Evolutionary conservation across 1,284 basidiomycete species (phyloP).

Genomic region (Somion occarium): DNA sequence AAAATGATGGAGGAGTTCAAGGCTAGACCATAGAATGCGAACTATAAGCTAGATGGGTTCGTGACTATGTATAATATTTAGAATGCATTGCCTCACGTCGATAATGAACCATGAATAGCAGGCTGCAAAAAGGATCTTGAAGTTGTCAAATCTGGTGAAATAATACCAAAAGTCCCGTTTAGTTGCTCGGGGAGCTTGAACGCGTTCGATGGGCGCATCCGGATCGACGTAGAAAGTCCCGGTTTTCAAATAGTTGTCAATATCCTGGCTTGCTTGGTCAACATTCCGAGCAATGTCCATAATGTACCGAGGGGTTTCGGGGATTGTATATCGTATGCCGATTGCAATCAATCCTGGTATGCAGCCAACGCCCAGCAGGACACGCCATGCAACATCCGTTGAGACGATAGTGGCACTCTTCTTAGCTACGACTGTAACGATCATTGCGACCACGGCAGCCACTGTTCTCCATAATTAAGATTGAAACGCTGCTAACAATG

Average conservation of each 20-base stretch:
- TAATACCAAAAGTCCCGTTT: slow-evolving; percentile 58
- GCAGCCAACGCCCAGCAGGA: slow-evolving; percentile 67
- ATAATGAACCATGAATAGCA: slow-evolving; percentile 62
- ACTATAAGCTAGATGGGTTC: slow-evolving; percentile 33
- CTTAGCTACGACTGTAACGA: background rate
- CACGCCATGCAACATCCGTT: slow-evolving; percentile 62
- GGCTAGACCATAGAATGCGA: slow-evolving; percentile 81
- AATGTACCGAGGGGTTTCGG: slow-evolving; percentile 81
- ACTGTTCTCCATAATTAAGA: background rate
- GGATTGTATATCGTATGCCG: slow-evolving; percentile 77
- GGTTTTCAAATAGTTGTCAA: slow-evolving; percentile 58
- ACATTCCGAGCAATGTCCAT: slow-evolving; percentile 88
- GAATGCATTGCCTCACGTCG: slow-evolving; percentile 35
- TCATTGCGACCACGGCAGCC: background rate
- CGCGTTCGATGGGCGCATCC: slow-evolving; percentile 39
- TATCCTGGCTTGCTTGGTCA: slow-evolving; percentile 65
- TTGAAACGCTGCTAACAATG: too few species aligned
- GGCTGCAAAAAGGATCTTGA: slow-evolving; percentile 52
- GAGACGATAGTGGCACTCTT: slow-evolving; percentile 15
- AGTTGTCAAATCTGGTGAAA: slow-evolving; percentile 60
- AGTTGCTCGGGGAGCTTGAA: slow-evolving; percentile 61
- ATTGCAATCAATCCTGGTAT: slow-evolving; percentile 64
- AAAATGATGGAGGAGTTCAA: slow-evolving; percentile 70
- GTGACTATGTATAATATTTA: slow-evolving; percentile 22
- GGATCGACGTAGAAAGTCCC: slow-evolving; percentile 48